These are phyloP conservation scores for Cystobasidium sp. DNA, from an alignment of 1,284 basidiomycete genomes.

Conservation along the genomic window DNA sequence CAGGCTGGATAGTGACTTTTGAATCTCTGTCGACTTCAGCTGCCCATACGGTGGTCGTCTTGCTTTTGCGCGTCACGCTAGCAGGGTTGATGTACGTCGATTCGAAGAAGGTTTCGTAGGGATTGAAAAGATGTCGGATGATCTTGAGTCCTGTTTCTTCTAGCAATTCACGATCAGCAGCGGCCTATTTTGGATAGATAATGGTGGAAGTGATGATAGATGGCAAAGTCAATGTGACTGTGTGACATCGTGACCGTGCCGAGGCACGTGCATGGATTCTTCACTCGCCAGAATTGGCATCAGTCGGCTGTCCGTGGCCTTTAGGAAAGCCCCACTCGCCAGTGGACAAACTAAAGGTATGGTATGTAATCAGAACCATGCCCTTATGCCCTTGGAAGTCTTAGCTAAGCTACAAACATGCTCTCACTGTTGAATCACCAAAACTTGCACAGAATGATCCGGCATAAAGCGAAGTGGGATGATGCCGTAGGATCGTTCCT, in stretches of 20 bases:
- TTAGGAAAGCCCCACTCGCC: slow-evolving; percentile 34
- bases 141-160: slow-evolving; percentile 30
- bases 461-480: slow-evolving; percentile 18
- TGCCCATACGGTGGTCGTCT: slow-evolving; percentile 24
- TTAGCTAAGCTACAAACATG: neutral
- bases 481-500: slow-evolving; percentile 39
- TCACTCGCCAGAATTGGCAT: slow-evolving; percentile 7
- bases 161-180: slow-evolving; percentile 22
- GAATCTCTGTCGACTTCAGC: slow-evolving; percentile 1
- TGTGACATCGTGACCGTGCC: neutral
- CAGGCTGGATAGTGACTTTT: slow-evolving; percentile 30
- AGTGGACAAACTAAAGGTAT: slow-evolving; percentile 16
- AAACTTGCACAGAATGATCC: slow-evolving; percentile 6
- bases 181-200: neutral
- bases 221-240: too few relatives aligned
- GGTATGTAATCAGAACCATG: neutral
- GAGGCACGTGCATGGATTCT: neutral
- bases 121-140: slow-evolving; percentile 18
- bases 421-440: slow-evolving; percentile 37
- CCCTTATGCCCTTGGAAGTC: neutral
- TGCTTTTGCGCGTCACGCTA: slow-evolving; percentile 9
- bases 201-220: neutral
- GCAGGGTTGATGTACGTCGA: slow-evolving; percentile 18
- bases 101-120: slow-evolving; percentile 22
- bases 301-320: slow-evolving; percentile 25